These are phyloP conservation scores for Lipomyces lipofer DNA, from an alignment of 805 yeast species.

Conservation along the genomic window DNA sequence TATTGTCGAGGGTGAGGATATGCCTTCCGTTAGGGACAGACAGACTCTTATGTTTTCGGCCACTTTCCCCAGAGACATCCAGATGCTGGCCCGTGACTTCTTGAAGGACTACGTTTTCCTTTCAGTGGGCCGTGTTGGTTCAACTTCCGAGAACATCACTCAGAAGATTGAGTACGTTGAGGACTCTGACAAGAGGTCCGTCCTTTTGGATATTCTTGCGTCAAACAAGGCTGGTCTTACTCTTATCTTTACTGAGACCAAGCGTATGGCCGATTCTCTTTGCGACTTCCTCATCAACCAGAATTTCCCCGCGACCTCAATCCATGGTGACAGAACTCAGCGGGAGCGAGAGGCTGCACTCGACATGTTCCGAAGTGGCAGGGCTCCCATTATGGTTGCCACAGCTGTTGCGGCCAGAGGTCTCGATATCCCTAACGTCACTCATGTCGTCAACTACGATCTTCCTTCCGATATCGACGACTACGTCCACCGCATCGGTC, in stretches of 20 bases:
- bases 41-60: conserved; percentile 99
- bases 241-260: conserved; percentile 94
- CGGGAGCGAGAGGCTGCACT: conserved; percentile 96
- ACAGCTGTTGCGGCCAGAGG: conserved; percentile 99
- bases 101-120: conserved; percentile 92
- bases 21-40: conserved; percentile 89
- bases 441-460: conserved; percentile 96
- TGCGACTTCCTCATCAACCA: conserved; percentile 88
- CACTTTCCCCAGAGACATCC: conserved; percentile 98
- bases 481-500: conserved; percentile 99
- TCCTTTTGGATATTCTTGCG: conserved; percentile 80
- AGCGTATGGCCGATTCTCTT: conserved; percentile 96
- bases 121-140: conserved; percentile 98
- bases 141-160: conserved; percentile 97
- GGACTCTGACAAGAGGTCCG: conserved; percentile 86
- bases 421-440: conserved; percentile 98
- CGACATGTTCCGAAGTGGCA: conserved; percentile 88
- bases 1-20: conserved; percentile 95
- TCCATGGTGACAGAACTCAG: conserved; percentile 99
- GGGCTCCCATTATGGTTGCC: conserved; percentile 92
- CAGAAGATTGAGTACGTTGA: conserved; percentile 92
- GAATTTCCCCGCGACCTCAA: conserved; percentile 94
- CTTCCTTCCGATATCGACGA: conserved; percentile 97
- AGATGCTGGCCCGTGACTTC: conserved; percentile 95
- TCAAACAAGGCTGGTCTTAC: conserved; percentile 83